Percentiles rank a stretch among this genome's conserved stretches.
Conservation (phyloP, 2,329 filamentous ascomycete species). For the Sporothrix brunneoviolacea region DNA sequence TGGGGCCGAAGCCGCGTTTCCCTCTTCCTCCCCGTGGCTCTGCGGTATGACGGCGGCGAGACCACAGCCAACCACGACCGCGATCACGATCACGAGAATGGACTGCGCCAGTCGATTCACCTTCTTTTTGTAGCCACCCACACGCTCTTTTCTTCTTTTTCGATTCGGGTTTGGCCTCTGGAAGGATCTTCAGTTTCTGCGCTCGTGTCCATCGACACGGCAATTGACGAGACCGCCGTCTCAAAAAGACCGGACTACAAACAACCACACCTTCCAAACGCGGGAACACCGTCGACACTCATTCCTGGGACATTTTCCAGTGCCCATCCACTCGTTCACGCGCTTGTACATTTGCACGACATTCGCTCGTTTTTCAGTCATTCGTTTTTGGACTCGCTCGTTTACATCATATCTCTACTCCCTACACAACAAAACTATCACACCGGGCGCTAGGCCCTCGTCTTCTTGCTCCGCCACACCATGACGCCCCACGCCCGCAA, state of each 20-base stretch:
- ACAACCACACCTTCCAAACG: background rate
- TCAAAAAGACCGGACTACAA: background rate
- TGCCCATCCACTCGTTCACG: background rate
- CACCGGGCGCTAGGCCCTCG: constrained; percentile 19
- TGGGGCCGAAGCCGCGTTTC: no score
- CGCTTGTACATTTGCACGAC: background rate
- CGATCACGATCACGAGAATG: constrained; percentile 19
- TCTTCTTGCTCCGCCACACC: constrained; percentile 29
- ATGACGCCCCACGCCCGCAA: constrained; percentile 40
- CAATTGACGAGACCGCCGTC: no score
- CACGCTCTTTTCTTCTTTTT: constrained; percentile 3
- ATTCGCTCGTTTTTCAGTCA: no score
- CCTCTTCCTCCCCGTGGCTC: no score
- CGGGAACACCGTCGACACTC: background rate
- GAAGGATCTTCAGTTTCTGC: background rate
- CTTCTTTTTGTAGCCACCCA: constrained; percentile 3
- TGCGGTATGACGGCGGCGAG: constrained; percentile 15
- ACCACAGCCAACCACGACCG: constrained; percentile 11
- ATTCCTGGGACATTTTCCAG: background rate
- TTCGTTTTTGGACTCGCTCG: background rate
- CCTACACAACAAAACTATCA: background rate
- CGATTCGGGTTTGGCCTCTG: constrained; percentile 4
- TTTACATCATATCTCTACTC: background rate
- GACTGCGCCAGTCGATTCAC: constrained; percentile 19
- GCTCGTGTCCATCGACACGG: no score